phyloP scores from a whole-genome alignment of 2,329 filamentous ascomycete species.

The Phoma sp. region DNA sequence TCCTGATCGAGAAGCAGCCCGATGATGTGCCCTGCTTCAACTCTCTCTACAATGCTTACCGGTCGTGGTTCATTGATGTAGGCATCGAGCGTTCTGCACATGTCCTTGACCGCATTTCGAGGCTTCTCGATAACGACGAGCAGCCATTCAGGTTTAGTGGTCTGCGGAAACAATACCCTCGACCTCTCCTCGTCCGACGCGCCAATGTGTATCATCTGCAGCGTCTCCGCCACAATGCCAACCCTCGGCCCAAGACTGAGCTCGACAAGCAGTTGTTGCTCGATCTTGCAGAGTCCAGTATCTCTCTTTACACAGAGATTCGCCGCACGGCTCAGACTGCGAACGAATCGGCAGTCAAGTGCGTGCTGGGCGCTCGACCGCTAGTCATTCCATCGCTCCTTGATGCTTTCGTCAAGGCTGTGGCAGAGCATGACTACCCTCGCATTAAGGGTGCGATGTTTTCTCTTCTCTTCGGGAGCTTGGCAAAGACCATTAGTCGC shows the following conservation, averaged over 20 bases:
- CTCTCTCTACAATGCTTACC: slow-evolving; percentile 86
- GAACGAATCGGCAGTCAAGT: slow-evolving; percentile 91
- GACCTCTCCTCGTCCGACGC: slow-evolving; percentile 87
- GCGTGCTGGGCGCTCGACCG: slow-evolving; percentile 83
- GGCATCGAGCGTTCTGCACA: slow-evolving; percentile 96
- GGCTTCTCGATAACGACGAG: slow-evolving; percentile 84
- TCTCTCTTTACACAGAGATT: slow-evolving; percentile 93
- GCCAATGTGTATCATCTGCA: slow-evolving; percentile 95
- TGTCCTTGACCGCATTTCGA: slow-evolving; percentile 83
- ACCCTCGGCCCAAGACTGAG: slow-evolving; percentile 85
- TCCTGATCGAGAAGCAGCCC: slow-evolving; percentile 82
- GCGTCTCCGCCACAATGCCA: slow-evolving; percentile 91
- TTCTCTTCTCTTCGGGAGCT: slow-evolving; percentile 84
- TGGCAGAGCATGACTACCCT: slow-evolving; percentile 82
- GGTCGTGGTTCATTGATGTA: slow-evolving; percentile 97
- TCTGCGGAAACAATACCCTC: slow-evolving; percentile 87
- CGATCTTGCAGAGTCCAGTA: slow-evolving; percentile 86
- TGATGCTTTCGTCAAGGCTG: slow-evolving; percentile 75
- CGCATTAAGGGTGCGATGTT: slow-evolving; percentile 95
- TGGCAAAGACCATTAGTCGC: slow-evolving; percentile 84
- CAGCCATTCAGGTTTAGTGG: slow-evolving; percentile 95
- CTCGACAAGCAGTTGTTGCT: slow-evolving; percentile 84
- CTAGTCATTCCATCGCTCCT: slow-evolving; percentile 90
- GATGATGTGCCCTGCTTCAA: slow-evolving; percentile 97
- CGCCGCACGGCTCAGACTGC: slow-evolving; percentile 92